These are phyloP conservation scores for Macroventuria anomochaeta DNA, from an alignment of 2,329 filamentous ascomycete genomes.

Conservation along the genomic window DNA sequence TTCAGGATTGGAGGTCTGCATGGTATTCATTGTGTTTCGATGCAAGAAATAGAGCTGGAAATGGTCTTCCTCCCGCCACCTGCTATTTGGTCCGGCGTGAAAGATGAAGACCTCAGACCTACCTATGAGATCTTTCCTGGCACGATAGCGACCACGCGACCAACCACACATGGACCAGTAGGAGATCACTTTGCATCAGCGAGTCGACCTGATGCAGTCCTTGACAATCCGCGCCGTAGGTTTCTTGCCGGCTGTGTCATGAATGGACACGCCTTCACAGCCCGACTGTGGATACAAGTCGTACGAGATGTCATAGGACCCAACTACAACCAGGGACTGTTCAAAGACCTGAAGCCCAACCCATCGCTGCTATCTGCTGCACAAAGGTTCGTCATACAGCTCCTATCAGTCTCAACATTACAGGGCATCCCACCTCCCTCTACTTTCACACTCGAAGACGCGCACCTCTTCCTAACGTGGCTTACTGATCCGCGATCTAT, in stretches of 20 bases:
- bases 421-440: not conserved
- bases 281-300: constrained; percentile 22
- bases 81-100: not conserved
- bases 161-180: not conserved
- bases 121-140: constrained; percentile 4
- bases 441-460: constrained; percentile 14
- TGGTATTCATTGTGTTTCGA: constrained; percentile 16
- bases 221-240: constrained; percentile 13
- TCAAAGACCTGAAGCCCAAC: constrained; percentile 12
- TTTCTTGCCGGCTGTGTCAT: constrained; percentile 24
- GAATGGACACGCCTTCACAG: constrained; percentile 16
- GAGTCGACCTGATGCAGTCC: not conserved
- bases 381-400: constrained; percentile 8
- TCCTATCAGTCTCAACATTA: not conserved
- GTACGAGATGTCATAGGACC: constrained; percentile 16
- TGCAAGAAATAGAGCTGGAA: constrained; percentile 18
- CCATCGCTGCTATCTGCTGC: constrained; percentile 8
- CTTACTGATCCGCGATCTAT: constrained; percentile 24
- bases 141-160: not conserved
- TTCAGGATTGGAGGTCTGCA: constrained; percentile 7
- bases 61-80: constrained; percentile 15
- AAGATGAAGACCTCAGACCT: not conserved
- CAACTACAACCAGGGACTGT: constrained; percentile 20
- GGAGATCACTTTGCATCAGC: not conserved
- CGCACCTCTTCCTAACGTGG: constrained; percentile 24